Evolutionary conservation across 139 green algal genomes (phyloP).

Genomic region (Dunaliella sp.): DNA sequence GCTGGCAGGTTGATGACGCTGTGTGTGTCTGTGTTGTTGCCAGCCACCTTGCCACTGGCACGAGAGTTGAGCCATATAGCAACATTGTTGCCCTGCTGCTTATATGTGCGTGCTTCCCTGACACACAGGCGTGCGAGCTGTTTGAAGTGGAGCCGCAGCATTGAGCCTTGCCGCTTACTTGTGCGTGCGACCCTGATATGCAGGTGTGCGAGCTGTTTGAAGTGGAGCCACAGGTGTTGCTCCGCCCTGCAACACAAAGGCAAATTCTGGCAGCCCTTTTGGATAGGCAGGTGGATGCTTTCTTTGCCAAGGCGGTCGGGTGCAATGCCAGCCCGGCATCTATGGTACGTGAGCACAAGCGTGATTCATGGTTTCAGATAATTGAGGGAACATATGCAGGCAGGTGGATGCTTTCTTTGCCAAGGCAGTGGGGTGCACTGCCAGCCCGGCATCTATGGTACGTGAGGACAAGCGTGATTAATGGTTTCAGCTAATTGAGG

Average conservation of each 20-base stretch:
- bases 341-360: neutral
- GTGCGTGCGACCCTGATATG: neutral
- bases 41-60: too few species aligned
- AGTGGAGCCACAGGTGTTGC: slow-evolving; percentile 18
- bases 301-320: slow-evolving; percentile 46
- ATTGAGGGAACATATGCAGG: too few species aligned
- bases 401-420: slow-evolving; percentile 51
- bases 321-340: slow-evolving; percentile 36
- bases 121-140: slow-evolving; percentile 55
- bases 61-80: too few species aligned
- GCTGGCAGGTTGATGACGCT: too few species aligned
- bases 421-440: slow-evolving; percentile 34
- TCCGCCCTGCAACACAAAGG: slow-evolving; percentile 31
- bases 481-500: too few species aligned
- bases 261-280: slow-evolving; percentile 57
- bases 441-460: slow-evolving; percentile 23
- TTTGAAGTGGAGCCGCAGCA: slow-evolving; percentile 51
- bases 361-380: too few species aligned
- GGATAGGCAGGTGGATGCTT: slow-evolving; percentile 36
- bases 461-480: too few species aligned
- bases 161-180: neutral
- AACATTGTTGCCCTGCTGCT: neutral
- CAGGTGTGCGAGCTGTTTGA: slow-evolving; percentile 67
- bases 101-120: neutral
- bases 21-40: too few species aligned